Evolutionary conservation across 2,329 filamentous ascomycete species (phyloP), one percentile per base, ranked within the genome.

Genomic region (Trichoderma sp.): DNA sequence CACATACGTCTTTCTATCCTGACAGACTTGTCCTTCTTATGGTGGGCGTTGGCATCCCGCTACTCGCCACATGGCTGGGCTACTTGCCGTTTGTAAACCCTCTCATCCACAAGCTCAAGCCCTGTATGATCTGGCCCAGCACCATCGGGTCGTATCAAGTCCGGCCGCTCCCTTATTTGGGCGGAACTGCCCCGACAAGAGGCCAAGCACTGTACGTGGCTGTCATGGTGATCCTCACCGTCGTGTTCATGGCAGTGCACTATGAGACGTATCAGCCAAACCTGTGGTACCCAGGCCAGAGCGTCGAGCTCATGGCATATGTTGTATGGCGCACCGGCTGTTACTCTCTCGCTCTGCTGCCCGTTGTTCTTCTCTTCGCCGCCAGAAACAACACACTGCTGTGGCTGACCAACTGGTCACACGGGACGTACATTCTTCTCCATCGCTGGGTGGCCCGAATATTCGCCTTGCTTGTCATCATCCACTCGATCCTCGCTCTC

Each of bases 361-460:
- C 83, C 0, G 71, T 86, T 0, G 59, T 82, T 0, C 74, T 85
- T 11, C 77, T 86, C 3, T 85, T 82, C 66, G 77, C 81, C 0
- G 76, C 79, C 0, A 76, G 84, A 0, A 86, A 86, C 71, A 85
- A 83, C 65, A 30, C 85, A 4, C 77, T 85, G 0, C 77, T 86
- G 0, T 82, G 79, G 75, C 54, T 84, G 1, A 85, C 84, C 1
- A 79, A 83, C 71, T 86, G 84, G 83, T 81, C 77, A 0, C 81
- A 84, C 69, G 79, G 79, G 0, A 86, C 85, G 0, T 86, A 79
- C 63, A 69, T 86, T 3, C 73, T 86, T 0, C 76, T 86, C 0
- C 84, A 87, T 70, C 79, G 83, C 13, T 86, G 83, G 83, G 75
- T 84, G 1, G 84, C 83, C 0, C 75, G 79, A 28, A 76, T 86